Percentiles rank a stretch among this genome's conserved stretches.
Evolutionary conservation across 495 filamentous ascomycete species (phyloP).

Genomic region (Aspergillus egyptiacus): DNA sequence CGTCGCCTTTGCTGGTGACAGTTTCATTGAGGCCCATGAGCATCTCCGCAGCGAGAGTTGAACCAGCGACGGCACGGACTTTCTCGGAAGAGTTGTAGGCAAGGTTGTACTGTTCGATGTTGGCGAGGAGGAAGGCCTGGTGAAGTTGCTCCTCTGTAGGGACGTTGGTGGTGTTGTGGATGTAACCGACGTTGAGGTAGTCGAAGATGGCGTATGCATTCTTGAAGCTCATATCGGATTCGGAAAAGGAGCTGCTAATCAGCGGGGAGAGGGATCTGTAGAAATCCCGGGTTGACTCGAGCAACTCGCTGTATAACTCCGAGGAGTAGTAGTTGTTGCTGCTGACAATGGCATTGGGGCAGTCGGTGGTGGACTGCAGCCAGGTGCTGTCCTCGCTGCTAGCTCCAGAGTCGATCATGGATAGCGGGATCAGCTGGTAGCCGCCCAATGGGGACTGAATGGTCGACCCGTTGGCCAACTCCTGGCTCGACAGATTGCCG

Average conservation of each 20-base stretch:
- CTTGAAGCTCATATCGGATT: constrained; percentile 52
- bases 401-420: constrained; percentile 32
- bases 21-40: constrained; percentile 41
- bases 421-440: constrained; percentile 56
- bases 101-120: constrained; percentile 46
- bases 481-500: constrained; percentile 32
- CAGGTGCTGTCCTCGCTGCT: constrained; percentile 52
- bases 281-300: constrained; percentile 53
- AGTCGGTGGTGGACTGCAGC: constrained; percentile 53
- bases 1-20: constrained; percentile 30
- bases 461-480: constrained; percentile 47
- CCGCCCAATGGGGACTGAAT: constrained; percentile 51
- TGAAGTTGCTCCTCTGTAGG: constrained; percentile 26
- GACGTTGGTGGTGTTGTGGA: constrained; percentile 43
- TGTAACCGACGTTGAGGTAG: constrained; percentile 48
- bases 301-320: constrained; percentile 47
- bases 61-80: constrained; percentile 44
- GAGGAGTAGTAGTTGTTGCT: constrained; percentile 69
- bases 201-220: constrained; percentile 66
- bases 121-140: constrained; percentile 43
- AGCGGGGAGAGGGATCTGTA: constrained; percentile 58
- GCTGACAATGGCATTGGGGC: constrained; percentile 57
- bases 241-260: constrained; percentile 52
- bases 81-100: constrained; percentile 45
- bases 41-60: constrained; percentile 42